A percentile compares a stretch with the other conserved stretches of the same genome.
phyloP scores from a whole-genome alignment of 2,329 filamentous ascomycete species.

The Penicillium occitanis region DNA sequence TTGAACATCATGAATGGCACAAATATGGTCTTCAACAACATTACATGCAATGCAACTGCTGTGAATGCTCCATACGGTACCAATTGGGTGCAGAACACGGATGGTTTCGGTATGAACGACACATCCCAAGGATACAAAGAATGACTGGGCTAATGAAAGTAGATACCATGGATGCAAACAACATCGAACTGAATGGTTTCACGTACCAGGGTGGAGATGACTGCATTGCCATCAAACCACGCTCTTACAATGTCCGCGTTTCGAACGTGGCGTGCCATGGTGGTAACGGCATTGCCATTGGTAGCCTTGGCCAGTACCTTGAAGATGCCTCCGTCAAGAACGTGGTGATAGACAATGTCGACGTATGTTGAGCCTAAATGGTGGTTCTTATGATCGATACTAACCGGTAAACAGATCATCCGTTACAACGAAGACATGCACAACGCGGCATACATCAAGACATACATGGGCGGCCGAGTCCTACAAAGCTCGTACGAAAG shows the following conservation, averaged over 20 bases:
- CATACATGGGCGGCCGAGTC: slow-evolving; percentile 53
- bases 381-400: not conserved
- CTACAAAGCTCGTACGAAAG: slow-evolving; percentile 52
- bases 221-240: slow-evolving; percentile 63
- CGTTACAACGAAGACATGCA: slow-evolving; percentile 51
- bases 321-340: slow-evolving; percentile 55
- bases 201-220: slow-evolving; percentile 59
- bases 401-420: slow-evolving; percentile 34
- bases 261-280: slow-evolving; percentile 57
- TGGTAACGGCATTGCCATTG: slow-evolving; percentile 55
- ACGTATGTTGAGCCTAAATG: slow-evolving; percentile 13
- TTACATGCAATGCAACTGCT: slow-evolving; percentile 53
- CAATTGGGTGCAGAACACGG: slow-evolving; percentile 60
- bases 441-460: slow-evolving; percentile 57
- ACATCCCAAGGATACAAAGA: not conserved
- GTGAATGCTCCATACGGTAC: slow-evolving; percentile 51
- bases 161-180: slow-evolving; percentile 56
- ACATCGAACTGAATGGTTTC: slow-evolving; percentile 53
- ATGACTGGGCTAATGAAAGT: not conserved
- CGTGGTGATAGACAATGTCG: slow-evolving; percentile 50
- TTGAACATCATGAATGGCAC: slow-evolving; percentile 61
- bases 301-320: slow-evolving; percentile 56
- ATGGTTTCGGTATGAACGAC: slow-evolving; percentile 48
- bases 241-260: slow-evolving; percentile 59
- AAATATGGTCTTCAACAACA: slow-evolving; percentile 53